Conservation (phyloP, 441 rosid species). For the Gossypium davidsonii region DNA sequence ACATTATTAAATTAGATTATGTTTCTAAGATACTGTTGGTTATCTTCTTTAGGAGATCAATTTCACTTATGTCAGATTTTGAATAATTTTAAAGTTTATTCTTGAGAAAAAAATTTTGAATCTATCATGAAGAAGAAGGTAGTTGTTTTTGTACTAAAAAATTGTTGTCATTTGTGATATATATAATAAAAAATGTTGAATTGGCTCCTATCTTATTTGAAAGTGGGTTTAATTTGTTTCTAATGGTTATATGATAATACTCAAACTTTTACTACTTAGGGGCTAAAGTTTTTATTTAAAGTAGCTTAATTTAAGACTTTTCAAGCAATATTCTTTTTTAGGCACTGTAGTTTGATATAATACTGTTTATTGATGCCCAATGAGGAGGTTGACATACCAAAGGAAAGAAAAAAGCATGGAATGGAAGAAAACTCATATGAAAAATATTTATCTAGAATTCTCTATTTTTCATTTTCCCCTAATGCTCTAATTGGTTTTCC, state of each 20-base stretch:
- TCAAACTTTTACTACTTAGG: not conserved
- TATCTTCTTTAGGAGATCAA: not conserved
- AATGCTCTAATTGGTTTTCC: not conserved
- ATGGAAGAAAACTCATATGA: not conserved
- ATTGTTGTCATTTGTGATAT: not conserved
- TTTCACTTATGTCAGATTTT: not conserved
- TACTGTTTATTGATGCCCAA: not conserved
- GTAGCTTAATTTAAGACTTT: constrained; percentile 5
- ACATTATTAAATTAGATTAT: not conserved
- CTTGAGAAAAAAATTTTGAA: not conserved
- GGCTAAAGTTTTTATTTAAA: not conserved
- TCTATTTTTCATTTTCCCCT: not conserved
- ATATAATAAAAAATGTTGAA: not conserved
- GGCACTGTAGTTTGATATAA: not conserved
- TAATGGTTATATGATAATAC: not conserved
- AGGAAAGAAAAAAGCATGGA: not conserved
- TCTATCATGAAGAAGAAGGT: not conserved
- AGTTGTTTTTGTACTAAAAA: not conserved
- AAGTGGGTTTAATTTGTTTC: not conserved
- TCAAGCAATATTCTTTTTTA: not conserved
- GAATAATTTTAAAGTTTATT: not conserved
- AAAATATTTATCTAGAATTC: not conserved
- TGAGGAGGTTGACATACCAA: not conserved
- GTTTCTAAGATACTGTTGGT: not conserved
- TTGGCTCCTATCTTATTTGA: not conserved